Conservation (phyloP, 768 basidiomycete species). For the Lentinula guzmanii region DNA sequence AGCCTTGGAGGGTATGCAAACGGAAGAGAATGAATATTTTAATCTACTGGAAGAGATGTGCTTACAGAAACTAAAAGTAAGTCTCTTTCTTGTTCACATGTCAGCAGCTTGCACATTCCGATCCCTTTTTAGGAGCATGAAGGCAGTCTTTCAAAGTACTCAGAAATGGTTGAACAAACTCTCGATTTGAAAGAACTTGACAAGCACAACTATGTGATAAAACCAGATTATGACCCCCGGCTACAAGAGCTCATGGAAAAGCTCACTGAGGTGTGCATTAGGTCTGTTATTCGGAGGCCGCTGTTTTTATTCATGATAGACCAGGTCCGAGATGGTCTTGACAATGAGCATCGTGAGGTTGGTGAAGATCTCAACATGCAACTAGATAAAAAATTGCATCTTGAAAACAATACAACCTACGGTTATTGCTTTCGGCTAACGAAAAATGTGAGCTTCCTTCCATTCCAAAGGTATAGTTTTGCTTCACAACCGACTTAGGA, state of each 20-base stretch:
- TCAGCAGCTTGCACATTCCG: neutral
- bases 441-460: constrained; percentile 55
- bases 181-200: constrained; percentile 86
- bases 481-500: constrained; percentile 48
- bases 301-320: neutral
- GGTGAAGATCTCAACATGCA: constrained; percentile 73
- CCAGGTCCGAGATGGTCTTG: constrained; percentile 70
- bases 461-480: neutral
- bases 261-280: constrained; percentile 45
- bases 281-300: neutral
- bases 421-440: constrained; percentile 93
- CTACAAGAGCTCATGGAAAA: constrained; percentile 64
- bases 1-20: constrained; percentile 44
- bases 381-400: constrained; percentile 90
- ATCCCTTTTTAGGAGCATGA: constrained; percentile 46
- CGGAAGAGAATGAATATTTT: constrained; percentile 36
- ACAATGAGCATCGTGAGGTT: constrained; percentile 69
- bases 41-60: constrained; percentile 66
- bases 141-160: constrained; percentile 65
- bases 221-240: constrained; percentile 80
- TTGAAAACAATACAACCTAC: constrained; percentile 85
- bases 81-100: constrained; percentile 6
- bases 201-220: constrained; percentile 85
- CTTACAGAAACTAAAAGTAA: constrained; percentile 53
- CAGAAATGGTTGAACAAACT: constrained; percentile 94